Conservation (phyloP, 2,329 filamentous ascomycete species). For the Aspergillus tamarii region DNA sequence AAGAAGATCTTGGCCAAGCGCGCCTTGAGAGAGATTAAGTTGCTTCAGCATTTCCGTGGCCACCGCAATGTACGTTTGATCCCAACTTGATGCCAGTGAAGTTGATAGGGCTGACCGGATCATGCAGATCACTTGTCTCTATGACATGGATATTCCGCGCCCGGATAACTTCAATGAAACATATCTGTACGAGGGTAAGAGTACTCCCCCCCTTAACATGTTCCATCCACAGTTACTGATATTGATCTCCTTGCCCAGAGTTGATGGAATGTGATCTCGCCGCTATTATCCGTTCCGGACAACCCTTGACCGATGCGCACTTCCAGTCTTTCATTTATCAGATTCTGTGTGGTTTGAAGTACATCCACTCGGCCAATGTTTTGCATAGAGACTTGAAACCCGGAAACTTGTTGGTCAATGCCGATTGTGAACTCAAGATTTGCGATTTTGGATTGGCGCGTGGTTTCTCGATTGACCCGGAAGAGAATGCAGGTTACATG, state of each 20-base stretch:
- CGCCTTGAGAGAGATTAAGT: conserved; percentile 95
- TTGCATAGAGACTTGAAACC: conserved; percentile 96
- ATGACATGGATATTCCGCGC: conserved; percentile 98
- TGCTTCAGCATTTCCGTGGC: conserved; percentile 94
- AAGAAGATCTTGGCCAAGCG: conserved; percentile 99
- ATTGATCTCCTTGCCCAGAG: conserved; percentile 59
- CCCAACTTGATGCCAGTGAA: conserved; percentile 3
- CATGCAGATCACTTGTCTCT: conserved; percentile 89
- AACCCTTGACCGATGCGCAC: conserved; percentile 95
- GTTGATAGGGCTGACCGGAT: conserved; percentile 40
- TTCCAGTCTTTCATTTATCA: conserved; percentile 99
- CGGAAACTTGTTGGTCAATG: conserved; percentile 95
- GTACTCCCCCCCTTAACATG: neutral
- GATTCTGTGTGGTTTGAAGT: conserved; percentile 97
- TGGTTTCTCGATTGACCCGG: conserved; percentile 94
- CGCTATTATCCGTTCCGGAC: conserved; percentile 95
- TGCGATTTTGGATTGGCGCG: conserved; percentile 96
- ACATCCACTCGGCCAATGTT: conserved; percentile 98
- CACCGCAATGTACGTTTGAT: conserved; percentile 72
- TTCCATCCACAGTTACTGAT: neutral
- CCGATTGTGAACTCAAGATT: conserved; percentile 99
- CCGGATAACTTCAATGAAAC: conserved; percentile 99
- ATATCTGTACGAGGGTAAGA: conserved; percentile 93
- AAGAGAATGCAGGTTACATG: conserved; percentile 99
- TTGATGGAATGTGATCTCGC: conserved; percentile 99